Evolutionary conservation across 495 filamentous ascomycete species (phyloP).

Genomic region (Pyronema omphalodes): DNA sequence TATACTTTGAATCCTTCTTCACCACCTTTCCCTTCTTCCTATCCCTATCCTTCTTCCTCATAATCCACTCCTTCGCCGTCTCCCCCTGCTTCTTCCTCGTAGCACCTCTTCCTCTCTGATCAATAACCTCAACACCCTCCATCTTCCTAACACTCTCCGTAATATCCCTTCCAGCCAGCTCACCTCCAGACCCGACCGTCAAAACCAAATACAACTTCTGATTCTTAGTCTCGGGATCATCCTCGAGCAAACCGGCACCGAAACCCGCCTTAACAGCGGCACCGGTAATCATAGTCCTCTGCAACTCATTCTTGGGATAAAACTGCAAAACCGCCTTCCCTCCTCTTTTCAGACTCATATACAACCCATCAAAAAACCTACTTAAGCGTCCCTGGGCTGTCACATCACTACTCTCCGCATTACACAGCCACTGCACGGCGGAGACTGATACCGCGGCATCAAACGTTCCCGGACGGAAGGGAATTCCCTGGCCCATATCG

Average conservation of each 20-base stretch:
- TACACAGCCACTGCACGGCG: conserved; percentile 95
- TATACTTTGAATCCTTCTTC: conserved; percentile 78
- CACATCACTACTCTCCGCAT: conserved; percentile 80
- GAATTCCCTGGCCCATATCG: conserved; percentile 88
- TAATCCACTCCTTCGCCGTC: conserved; percentile 75
- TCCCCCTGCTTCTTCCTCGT: conserved; percentile 42
- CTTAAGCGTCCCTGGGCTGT: conserved; percentile 52
- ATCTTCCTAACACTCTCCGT: conserved; percentile 69
- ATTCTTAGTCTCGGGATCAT: conserved; percentile 90
- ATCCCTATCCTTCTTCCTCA: conserved; percentile 92
- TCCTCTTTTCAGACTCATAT: conserved; percentile 63
- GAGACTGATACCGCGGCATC: conserved; percentile 89
- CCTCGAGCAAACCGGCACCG: conserved; percentile 83
- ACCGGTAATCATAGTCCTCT: conserved; percentile 73
- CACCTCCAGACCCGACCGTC: conserved; percentile 67
- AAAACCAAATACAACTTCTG: conserved; percentile 85
- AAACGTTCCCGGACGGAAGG: conserved; percentile 81
- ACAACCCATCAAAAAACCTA: conserved; percentile 85
- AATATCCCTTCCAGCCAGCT: conserved; percentile 47
- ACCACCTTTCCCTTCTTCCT: conserved; percentile 84
- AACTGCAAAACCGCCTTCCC: conserved; percentile 92
- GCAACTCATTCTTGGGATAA: conserved; percentile 86
- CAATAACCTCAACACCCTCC: conserved; percentile 72
- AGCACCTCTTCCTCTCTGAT: conserved; percentile 41
- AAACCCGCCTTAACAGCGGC: conserved; percentile 89